Conservation (phyloP, 73 alveolate species). For the Blepharisma japonicum region DNA sequence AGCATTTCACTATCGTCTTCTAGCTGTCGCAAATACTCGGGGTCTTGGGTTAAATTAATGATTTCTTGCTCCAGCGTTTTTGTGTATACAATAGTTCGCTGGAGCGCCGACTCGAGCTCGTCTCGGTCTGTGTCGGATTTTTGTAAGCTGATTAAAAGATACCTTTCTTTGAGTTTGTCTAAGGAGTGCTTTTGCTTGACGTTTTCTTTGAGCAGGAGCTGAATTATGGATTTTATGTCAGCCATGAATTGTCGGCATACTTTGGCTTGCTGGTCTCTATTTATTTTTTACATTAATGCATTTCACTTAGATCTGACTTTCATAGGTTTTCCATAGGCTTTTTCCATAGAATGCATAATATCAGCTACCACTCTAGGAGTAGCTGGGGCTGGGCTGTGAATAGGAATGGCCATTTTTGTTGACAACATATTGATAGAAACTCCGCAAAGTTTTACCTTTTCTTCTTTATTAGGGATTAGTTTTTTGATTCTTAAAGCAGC, state of each 20-base stretch:
- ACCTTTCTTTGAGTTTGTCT: neutral
- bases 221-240: neutral
- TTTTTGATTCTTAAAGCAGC: constrained; percentile 6
- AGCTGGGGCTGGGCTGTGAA: neutral
- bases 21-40: neutral
- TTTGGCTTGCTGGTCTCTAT: neutral
- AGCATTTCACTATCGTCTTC: constrained; percentile 20
- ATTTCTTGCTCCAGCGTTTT: constrained; percentile 14
- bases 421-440: neutral
- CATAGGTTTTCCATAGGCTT: neutral
- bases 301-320: neutral
- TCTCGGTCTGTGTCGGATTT: neutral
- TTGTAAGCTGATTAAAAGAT: neutral
- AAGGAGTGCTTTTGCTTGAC: constrained; percentile 6
- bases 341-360: neutral
- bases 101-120: constrained; percentile 4
- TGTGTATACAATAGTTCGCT: constrained; percentile 12
- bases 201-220: constrained; percentile 7
- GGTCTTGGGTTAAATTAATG: neutral
- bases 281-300: neutral
- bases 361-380: neutral
- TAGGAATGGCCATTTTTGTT: neutral
- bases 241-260: neutral
- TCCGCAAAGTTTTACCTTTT: neutral
- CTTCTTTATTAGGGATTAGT: neutral